Evolutionary conservation across 2,329 filamentous ascomycete species (phyloP), one percentile per base, ranked within the genome.

Genomic region (Sclerotinia trifoliorum): DNA sequence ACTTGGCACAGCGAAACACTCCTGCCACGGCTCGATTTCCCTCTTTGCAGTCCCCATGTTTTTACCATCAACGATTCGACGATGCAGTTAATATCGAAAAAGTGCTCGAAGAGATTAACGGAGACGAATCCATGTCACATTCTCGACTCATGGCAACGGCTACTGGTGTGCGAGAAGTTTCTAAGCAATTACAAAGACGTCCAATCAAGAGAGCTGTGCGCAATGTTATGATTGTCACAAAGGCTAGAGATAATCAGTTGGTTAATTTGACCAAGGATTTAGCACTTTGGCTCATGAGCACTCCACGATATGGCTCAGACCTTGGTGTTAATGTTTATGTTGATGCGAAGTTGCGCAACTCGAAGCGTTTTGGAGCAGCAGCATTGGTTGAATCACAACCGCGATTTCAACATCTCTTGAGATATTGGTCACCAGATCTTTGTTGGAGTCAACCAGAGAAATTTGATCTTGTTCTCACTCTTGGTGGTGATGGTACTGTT

Each of bases 221-320:
- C 76, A 97, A 93, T 78, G 87, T 99, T 76, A 98, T 99, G 95
- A 97, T 99, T 76, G 92, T 99, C 72, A 99, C 95, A 70, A 99
- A 98, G 80, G 95, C 95, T 29, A 88, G 95, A 71, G 95, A 99
- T 81, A 98, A 99, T 77, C 88, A 92, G 74, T 85, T 99, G 21
- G 94, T 99, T 46, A 87, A 91, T 73, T 83, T 97, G 73, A 99
- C 95, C 1, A 87, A 92, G 69, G 93, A 99, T 78, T 83, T 99
- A 69, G 84, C 94, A 15, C 87, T 89, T 73, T 99, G 94, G 93
- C 84, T 99, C 46, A 85, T 99, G 70, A 86, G 86, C 70, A 97
- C 93, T 3, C 93, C 95, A 17, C 88, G 95, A 60, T 97, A 99
- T 78, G 93, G 93, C 55, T 93, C 88, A 66, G 89, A 95, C 71